These are phyloP conservation scores for Trametes punicea DNA, from an alignment of 768 basidiomycete species.

Conservation along the genomic window DNA sequence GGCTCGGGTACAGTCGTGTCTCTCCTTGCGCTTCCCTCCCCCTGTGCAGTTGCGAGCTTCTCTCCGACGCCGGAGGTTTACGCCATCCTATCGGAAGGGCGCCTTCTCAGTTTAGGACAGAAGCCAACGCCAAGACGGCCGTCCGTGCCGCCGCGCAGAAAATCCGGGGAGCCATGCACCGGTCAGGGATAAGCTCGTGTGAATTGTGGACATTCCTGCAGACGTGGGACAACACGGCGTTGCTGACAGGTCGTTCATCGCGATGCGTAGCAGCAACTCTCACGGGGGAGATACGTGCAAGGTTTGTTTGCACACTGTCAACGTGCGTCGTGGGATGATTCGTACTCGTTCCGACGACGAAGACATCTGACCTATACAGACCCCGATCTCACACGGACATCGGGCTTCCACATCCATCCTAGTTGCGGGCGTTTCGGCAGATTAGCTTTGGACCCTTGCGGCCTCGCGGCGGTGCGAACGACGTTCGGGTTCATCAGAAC, in stretches of 20 bases:
- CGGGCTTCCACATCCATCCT: neutral
- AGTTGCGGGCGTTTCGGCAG: neutral
- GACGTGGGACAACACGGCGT: neutral
- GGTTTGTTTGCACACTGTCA: neutral
- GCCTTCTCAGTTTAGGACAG: neutral
- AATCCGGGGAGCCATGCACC: slow-evolving; percentile 13
- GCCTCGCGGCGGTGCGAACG: slow-evolving; percentile 14
- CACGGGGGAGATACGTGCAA: neutral
- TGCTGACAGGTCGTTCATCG: neutral
- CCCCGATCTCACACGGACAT: slow-evolving; percentile 13
- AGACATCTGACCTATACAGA: slow-evolving; percentile 13
- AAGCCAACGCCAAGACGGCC: neutral
- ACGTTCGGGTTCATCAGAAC: neutral
- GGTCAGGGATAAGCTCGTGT: slow-evolving; percentile 19
- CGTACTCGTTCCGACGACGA: slow-evolving; percentile 14
- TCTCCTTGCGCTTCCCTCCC: slow-evolving; percentile 2
- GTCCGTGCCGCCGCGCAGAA: slow-evolving; percentile 8
- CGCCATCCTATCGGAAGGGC: neutral
- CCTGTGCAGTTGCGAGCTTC: slow-evolving; percentile 10
- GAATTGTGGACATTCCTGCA: slow-evolving; percentile 7
- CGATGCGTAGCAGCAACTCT: slow-evolving; percentile 6
- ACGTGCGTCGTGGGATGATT: slow-evolving; percentile 9
- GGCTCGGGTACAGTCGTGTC: neutral
- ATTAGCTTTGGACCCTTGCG: neutral
- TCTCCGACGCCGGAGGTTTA: slow-evolving; percentile 13